Percentiles rank a stretch among this genome's conserved stretches.
phyloP scores from a whole-genome alignment of 257 asterid genomes.

The Solanum piurae region DNA sequence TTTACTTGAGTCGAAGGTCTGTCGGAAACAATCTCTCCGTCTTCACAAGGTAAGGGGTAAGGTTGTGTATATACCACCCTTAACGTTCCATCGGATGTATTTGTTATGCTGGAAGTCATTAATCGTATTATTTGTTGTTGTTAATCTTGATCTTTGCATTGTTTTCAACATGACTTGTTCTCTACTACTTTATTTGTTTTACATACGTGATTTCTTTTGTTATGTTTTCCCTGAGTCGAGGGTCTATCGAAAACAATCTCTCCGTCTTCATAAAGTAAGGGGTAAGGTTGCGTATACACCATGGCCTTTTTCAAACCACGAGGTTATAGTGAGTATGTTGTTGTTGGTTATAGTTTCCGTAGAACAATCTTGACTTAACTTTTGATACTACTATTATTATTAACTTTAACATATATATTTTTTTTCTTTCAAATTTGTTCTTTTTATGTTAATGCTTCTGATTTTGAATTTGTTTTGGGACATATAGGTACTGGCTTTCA shows the following conservation, averaged over 20 bases:
- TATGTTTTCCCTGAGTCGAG: not conserved
- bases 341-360: not conserved
- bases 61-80: not conserved
- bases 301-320: not conserved
- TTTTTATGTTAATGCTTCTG: not conserved
- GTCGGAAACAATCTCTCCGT: not conserved
- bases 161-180: not conserved
- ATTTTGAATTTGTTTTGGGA: not conserved
- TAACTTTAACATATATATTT: not conserved
- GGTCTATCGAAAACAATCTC: no score
- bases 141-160: not conserved
- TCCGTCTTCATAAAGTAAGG: no score
- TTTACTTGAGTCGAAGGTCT: not conserved
- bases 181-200: not conserved
- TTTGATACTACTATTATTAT: not conserved
- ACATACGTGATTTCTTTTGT: not conserved
- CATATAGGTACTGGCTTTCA: conserved; percentile 68
- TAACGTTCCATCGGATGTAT: not conserved
- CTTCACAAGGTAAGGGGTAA: not conserved
- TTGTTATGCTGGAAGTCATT: not conserved
- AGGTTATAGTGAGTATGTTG: not conserved
- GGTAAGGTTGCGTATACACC: not conserved
- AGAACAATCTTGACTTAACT: not conserved
- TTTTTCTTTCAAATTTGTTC: not conserved
- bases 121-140: no score